A percentile compares a stretch with the other conserved stretches of the same genome.
Conservation (phyloP, 352 stramenopile genomes). For the Phytophthora constricta region DNA sequence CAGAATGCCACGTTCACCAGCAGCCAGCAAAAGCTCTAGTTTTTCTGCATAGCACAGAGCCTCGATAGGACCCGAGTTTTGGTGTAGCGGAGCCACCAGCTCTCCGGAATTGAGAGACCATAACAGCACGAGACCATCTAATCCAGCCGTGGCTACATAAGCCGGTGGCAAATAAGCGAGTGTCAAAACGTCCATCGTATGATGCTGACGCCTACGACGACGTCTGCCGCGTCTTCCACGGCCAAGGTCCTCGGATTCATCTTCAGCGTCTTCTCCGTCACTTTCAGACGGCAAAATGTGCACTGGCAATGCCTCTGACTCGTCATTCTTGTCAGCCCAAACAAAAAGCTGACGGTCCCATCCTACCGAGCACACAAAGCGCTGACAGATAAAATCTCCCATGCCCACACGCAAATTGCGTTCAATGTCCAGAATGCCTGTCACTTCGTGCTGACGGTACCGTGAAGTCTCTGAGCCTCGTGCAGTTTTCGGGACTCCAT, state of each 20-base stretch:
- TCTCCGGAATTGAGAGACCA: slow-evolving; percentile 86
- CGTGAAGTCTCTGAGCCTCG: slow-evolving; percentile 33
- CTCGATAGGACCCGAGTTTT: slow-evolving; percentile 70
- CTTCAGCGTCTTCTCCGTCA: slow-evolving; percentile 27
- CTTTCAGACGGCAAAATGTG: slow-evolving; percentile 55
- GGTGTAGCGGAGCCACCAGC: slow-evolving; percentile 64
- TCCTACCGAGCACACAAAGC: slow-evolving; percentile 81
- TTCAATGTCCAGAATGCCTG: slow-evolving; percentile 82
- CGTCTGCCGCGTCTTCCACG: slow-evolving; percentile 30
- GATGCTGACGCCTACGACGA: slow-evolving; percentile 36
- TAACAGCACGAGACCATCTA: slow-evolving; percentile 77
- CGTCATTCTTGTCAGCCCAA: slow-evolving; percentile 86
- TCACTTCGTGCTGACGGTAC: slow-evolving; percentile 83
- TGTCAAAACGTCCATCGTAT: slow-evolving; percentile 75
- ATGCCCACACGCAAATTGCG: slow-evolving; percentile 81
- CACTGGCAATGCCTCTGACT: slow-evolving; percentile 67
- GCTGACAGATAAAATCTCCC: slow-evolving; percentile 83
- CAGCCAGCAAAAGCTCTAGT: slow-evolving; percentile 75
- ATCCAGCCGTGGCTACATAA: slow-evolving; percentile 69
- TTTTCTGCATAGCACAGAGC: slow-evolving; percentile 73
- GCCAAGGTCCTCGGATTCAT: slow-evolving; percentile 26
- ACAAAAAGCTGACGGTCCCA: slow-evolving; percentile 87
- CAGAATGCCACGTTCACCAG: slow-evolving; percentile 64
- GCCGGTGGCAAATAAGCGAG: slow-evolving; percentile 75
- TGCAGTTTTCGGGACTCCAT: slow-evolving; percentile 1